These are phyloP conservation scores for Cytospora chrysosperma DNA, from an alignment of 2,329 filamentous ascomycete genomes.

Conservation along the genomic window DNA sequence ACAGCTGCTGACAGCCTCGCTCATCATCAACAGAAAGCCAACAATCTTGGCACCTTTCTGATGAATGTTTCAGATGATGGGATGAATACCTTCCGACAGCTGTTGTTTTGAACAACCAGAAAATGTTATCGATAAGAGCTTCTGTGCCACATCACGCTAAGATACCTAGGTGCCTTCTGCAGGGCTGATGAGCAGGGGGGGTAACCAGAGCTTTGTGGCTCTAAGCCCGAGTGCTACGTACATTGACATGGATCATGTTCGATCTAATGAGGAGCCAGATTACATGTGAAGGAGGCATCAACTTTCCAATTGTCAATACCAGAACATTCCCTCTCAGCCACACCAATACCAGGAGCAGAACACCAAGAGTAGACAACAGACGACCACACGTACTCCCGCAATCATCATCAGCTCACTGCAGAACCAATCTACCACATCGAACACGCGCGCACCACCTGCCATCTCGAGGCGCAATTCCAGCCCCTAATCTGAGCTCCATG, in stretches of 20 bases:
- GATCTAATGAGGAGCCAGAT: slow-evolving; percentile 9
- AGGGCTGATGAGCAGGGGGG: slow-evolving; percentile 8
- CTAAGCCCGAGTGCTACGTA: background rate
- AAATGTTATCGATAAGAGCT: slow-evolving; percentile 7
- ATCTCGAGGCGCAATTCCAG: background rate
- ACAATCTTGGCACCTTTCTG: no score
- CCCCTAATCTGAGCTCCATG: slow-evolving; percentile 4
- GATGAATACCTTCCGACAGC: no score
- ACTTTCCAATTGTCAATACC: slow-evolving; percentile 9
- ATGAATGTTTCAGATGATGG: no score
- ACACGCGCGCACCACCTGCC: background rate
- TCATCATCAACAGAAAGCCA: no score
- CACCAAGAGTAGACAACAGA: background rate
- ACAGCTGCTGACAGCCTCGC: no score
- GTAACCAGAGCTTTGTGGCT: slow-evolving; percentile 2
- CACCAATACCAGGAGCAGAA: background rate
- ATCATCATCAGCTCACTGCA: background rate
- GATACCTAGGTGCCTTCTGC: background rate
- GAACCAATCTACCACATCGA: background rate
- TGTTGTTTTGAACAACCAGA: background rate
- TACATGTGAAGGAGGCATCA: slow-evolving; percentile 22
- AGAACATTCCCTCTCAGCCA: background rate
- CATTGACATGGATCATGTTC: background rate
- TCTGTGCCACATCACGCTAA: background rate
- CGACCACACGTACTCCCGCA: background rate